Conservation (phyloP, 345 rosid genomes). For the Linum usitatissimum region DNA sequence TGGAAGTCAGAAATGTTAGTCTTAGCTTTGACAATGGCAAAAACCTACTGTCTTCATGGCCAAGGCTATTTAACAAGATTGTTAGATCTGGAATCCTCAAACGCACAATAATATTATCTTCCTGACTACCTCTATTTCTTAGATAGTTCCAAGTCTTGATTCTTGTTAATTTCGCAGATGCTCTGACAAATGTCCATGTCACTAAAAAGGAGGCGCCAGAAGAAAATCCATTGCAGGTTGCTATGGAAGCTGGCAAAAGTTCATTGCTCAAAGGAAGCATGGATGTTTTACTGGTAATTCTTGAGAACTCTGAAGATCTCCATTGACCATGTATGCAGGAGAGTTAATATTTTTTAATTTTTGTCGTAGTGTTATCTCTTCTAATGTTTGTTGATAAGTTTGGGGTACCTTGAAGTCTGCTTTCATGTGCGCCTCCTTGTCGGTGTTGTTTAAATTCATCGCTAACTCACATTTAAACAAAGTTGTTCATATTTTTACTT, state of each 20-base stretch:
- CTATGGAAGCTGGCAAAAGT: slow-evolving; percentile 63
- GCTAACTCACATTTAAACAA: background rate
- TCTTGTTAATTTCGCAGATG: slow-evolving; percentile 38
- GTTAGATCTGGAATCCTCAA: background rate
- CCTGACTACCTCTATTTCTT: slow-evolving; percentile 1
- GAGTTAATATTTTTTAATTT: no score
- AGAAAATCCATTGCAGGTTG: slow-evolving; percentile 45
- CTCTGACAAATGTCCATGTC: slow-evolving; percentile 38
- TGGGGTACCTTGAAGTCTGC: background rate
- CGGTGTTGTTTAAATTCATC: background rate
- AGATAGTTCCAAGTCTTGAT: background rate
- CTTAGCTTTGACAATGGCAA: background rate
- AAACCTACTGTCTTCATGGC: background rate
- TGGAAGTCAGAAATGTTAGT: slow-evolving; percentile 3
- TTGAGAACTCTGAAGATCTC: slow-evolving; percentile 1
- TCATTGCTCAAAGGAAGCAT: slow-evolving; percentile 80
- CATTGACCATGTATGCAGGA: slow-evolving; percentile 9
- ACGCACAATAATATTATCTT: background rate
- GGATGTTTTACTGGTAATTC: slow-evolving; percentile 62
- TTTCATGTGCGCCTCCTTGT: background rate
- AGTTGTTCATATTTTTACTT: background rate
- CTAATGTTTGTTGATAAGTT: background rate
- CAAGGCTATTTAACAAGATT: background rate
- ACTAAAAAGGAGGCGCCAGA: slow-evolving; percentile 51
- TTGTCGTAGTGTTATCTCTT: background rate